Conservation (phyloP, 805 yeast species). For the Metschnikowia baotianmanensis region DNA sequence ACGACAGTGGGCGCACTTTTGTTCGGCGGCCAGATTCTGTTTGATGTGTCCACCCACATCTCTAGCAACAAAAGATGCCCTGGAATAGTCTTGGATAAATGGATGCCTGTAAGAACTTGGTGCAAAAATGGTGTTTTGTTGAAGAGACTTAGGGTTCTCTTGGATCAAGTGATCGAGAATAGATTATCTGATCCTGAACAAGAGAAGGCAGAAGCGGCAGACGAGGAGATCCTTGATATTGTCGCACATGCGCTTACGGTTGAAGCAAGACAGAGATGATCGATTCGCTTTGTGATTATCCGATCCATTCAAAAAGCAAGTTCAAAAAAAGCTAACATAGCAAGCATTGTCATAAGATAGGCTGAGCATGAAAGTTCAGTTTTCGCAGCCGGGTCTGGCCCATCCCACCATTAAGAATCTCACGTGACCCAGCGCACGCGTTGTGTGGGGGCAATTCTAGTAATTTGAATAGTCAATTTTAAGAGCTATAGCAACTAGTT, state of each 20-base stretch:
- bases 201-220: conserved; percentile 14
- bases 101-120: conserved; percentile 93
- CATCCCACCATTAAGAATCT: neutral
- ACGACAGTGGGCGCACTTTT: conserved; percentile 68
- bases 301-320: neutral
- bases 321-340: neutral
- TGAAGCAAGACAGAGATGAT: conserved; percentile 6
- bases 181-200: conserved; percentile 45
- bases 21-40: conserved; percentile 73
- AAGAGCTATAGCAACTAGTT: neutral
- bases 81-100: conserved; percentile 80
- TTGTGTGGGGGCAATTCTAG: neutral
- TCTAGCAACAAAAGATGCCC: conserved; percentile 59
- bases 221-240: conserved; percentile 23
- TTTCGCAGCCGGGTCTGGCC: neutral
- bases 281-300: neutral
- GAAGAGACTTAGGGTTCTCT: conserved; percentile 59
- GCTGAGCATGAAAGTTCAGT: neutral
- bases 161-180: conserved; percentile 66
- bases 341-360: neutral
- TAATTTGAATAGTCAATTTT: neutral
- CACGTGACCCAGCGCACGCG: conserved; percentile 8
- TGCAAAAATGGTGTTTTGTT: conserved; percentile 87
- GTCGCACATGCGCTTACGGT: conserved; percentile 17
- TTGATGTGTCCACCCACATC: conserved; percentile 46